These are phyloP conservation scores for Iodosphaeria phyllophila DNA, from an alignment of 2,329 filamentous ascomycete species.

Conservation along the genomic window DNA sequence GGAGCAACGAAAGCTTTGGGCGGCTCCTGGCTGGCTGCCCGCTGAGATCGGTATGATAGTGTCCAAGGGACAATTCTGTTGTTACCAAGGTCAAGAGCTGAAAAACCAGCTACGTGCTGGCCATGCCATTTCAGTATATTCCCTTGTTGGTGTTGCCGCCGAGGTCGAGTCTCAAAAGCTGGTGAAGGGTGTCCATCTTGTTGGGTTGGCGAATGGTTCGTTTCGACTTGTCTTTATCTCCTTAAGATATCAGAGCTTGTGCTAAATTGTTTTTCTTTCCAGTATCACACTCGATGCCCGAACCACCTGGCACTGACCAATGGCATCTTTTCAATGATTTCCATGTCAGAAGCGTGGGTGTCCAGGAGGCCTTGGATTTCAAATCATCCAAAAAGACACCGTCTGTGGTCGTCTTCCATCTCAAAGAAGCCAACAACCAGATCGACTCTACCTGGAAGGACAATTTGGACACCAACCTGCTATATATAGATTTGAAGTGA, in stretches of 20 bases:
- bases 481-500: constrained; percentile 53
- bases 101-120: constrained; percentile 62
- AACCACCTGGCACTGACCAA: constrained; percentile 40
- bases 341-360: constrained; percentile 60
- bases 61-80: constrained; percentile 81
- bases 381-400: constrained; percentile 86
- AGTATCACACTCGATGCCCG: constrained; percentile 49
- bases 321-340: constrained; percentile 99
- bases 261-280: constrained; percentile 1
- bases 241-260: neutral
- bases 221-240: constrained; percentile 1
- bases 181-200: constrained; percentile 66
- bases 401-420: constrained; percentile 71
- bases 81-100: constrained; percentile 84
- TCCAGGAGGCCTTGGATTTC: constrained; percentile 75
- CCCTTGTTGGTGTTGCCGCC: constrained; percentile 73
- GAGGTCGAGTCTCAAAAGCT: constrained; percentile 77
- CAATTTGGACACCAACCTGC: constrained; percentile 61
- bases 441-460: constrained; percentile 79
- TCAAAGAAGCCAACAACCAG: constrained; percentile 61
- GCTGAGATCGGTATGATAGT: constrained; percentile 88
- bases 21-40: constrained; percentile 76
- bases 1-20: constrained; percentile 69
- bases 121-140: constrained; percentile 74
- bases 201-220: constrained; percentile 74